phyloP scores from a whole-genome alignment of 345 rosid species.

The Chamaenerion angustifolium region DNA sequence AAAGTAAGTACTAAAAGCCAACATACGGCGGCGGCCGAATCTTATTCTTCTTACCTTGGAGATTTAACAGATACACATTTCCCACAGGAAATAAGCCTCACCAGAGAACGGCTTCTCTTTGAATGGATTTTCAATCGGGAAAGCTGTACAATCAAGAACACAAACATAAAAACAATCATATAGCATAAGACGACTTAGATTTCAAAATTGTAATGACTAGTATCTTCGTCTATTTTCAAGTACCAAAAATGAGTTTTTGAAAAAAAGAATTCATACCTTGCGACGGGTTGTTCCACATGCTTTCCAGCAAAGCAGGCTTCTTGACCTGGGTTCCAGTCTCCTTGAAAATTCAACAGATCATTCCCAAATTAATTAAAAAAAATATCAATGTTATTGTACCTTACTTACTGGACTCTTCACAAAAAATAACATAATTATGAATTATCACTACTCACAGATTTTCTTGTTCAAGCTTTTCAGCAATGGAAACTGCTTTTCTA shows the following conservation, averaged over 20 bases:
- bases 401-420: not conserved
- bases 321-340: constrained; percentile 80
- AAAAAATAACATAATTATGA: not conserved
- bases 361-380: constrained; percentile 3
- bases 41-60: constrained; percentile 12
- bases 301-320: constrained; percentile 90
- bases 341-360: too few relatives aligned
- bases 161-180: not conserved
- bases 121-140: constrained; percentile 46
- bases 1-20: too few relatives aligned
- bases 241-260: too few relatives aligned
- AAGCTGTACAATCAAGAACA: constrained; percentile 37
- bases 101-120: constrained; percentile 42
- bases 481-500: constrained; percentile 73
- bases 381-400: too few relatives aligned
- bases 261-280: too few relatives aligned
- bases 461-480: constrained; percentile 92
- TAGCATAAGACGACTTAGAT: constrained; percentile 1
- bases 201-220: too few relatives aligned
- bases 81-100: constrained; percentile 67
- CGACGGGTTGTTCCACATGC: constrained; percentile 43
- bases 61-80: constrained; percentile 51
- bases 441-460: constrained; percentile 52
- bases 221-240: too few relatives aligned
- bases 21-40: too few relatives aligned